Conservation (phyloP, 768 basidiomycete species). For the Lactarius tabidus region DNA sequence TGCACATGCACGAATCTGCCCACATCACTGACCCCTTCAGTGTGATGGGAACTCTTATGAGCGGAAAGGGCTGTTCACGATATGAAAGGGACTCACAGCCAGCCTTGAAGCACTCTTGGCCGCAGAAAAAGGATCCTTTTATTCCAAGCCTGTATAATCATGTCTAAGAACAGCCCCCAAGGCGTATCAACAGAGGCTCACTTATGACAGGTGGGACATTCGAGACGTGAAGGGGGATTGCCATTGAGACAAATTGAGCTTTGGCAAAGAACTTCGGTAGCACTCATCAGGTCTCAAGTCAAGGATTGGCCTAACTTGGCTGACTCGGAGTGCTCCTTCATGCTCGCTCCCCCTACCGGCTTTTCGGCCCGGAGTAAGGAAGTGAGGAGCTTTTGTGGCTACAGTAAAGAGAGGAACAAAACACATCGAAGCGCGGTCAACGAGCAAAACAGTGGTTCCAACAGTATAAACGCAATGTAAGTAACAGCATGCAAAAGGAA, state of each 20-base stretch:
- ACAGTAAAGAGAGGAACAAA: neutral
- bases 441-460: neutral
- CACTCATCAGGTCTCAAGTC: slow-evolving; percentile 33
- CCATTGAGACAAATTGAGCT: slow-evolving; percentile 70
- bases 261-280: slow-evolving; percentile 52
- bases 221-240: slow-evolving; percentile 79
- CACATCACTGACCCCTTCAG: slow-evolving; percentile 28
- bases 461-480: neutral
- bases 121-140: slow-evolving; percentile 84
- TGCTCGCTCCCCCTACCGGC: neutral
- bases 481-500: slow-evolving; percentile 9
- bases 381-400: too few relatives aligned
- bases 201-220: slow-evolving; percentile 95
- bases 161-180: slow-evolving; percentile 11
- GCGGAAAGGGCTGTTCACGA: slow-evolving; percentile 17
- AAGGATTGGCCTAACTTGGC: neutral
- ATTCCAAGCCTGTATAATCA: slow-evolving; percentile 66
- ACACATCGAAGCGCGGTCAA: neutral
- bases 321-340: neutral
- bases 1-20: slow-evolving; percentile 25
- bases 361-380: slow-evolving; percentile 7
- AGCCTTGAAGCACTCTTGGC: slow-evolving; percentile 94
- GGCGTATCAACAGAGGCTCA: slow-evolving; percentile 36
- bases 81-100: slow-evolving; percentile 60
- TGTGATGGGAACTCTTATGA: slow-evolving; percentile 2